A percentile compares a stretch with the other conserved stretches of the same genome.
Conservation (phyloP, 306 rosid genomes). For the Neltuma alba region DNA sequence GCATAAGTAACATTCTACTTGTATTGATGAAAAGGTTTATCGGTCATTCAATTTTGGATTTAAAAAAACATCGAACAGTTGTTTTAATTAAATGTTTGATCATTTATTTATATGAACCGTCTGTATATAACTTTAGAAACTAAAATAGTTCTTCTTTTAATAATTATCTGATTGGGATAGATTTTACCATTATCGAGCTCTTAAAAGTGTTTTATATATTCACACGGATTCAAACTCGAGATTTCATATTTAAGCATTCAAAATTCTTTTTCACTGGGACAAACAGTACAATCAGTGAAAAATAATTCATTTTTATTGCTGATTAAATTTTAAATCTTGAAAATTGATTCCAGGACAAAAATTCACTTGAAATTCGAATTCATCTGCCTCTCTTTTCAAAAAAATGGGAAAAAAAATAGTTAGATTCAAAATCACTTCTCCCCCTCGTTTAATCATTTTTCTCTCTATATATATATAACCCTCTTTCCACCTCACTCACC, state of each 20-base stretch:
- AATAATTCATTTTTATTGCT: not conserved
- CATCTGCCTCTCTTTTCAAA: not conserved
- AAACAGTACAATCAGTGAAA: too few species aligned
- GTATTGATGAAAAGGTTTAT: not conserved
- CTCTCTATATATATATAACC: slow-evolving; percentile 19
- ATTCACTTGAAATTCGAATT: not conserved
- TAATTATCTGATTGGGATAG: too few species aligned
- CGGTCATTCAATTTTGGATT: not conserved
- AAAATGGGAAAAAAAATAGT: not conserved
- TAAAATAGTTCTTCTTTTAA: too few species aligned
- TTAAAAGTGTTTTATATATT: too few species aligned
- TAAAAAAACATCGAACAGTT: not conserved
- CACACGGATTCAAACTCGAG: too few species aligned
- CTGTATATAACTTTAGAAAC: too few species aligned
- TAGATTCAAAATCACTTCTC: not conserved
- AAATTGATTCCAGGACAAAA: not conserved
- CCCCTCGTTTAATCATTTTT: not conserved
- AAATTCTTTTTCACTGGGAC: too few species aligned
- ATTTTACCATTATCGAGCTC: too few species aligned
- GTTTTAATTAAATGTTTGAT: not conserved
- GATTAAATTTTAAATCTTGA: not conserved
- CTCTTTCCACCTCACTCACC: not conserved
- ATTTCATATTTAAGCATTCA: too few species aligned
- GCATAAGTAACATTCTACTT: not conserved
- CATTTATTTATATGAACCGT: not conserved